Percentiles rank a stretch among this genome's conserved stretches.
phyloP scores from a whole-genome alignment of 2,329 filamentous ascomycete species.

The Chrysoporthe deuterocubensis region DNA sequence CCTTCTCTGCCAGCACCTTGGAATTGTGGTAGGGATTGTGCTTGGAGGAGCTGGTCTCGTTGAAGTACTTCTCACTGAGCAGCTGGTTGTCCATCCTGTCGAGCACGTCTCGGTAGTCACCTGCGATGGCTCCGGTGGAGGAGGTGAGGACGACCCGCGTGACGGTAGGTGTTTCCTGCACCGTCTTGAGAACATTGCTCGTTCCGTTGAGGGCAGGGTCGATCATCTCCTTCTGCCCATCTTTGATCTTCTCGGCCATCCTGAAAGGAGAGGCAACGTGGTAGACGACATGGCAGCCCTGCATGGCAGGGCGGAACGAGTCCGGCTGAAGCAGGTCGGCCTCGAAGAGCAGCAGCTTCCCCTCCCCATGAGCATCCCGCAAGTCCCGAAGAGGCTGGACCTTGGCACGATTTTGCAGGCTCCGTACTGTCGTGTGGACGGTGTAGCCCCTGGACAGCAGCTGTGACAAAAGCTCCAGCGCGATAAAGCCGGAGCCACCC shows the following conservation, averaged over 20 bases:
- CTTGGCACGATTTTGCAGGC: constrained; percentile 26
- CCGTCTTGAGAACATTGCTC: constrained; percentile 34
- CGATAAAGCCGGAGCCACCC: constrained; percentile 67
- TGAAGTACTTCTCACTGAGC: constrained; percentile 33
- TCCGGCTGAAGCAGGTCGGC: constrained; percentile 36
- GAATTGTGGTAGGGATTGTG: constrained; percentile 36
- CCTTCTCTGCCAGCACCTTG: constrained; percentile 36
- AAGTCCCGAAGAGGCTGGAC: constrained; percentile 23
- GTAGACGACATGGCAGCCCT: constrained; percentile 38
- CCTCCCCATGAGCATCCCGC: constrained; percentile 25
- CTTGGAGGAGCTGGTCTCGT: constrained; percentile 34
- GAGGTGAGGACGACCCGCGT: constrained; percentile 36
- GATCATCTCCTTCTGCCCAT: constrained; percentile 35
- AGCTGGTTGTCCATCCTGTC: constrained; percentile 28
- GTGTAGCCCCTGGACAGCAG: constrained; percentile 26
- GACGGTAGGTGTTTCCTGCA: constrained; percentile 33
- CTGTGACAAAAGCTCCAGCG: constrained; percentile 48
- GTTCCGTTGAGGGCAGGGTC: constrained; percentile 36
- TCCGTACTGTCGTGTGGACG: constrained; percentile 29
- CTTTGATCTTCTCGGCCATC: constrained; percentile 33
- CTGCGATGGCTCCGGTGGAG: constrained; percentile 34
- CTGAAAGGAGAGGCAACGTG: constrained; percentile 43
- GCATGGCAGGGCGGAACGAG: constrained; percentile 37
- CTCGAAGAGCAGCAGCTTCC: constrained; percentile 35
- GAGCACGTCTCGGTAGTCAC: constrained; percentile 34